Conservation (phyloP, 306 rosid genomes). For the Lathyrus oleraceus region DNA sequence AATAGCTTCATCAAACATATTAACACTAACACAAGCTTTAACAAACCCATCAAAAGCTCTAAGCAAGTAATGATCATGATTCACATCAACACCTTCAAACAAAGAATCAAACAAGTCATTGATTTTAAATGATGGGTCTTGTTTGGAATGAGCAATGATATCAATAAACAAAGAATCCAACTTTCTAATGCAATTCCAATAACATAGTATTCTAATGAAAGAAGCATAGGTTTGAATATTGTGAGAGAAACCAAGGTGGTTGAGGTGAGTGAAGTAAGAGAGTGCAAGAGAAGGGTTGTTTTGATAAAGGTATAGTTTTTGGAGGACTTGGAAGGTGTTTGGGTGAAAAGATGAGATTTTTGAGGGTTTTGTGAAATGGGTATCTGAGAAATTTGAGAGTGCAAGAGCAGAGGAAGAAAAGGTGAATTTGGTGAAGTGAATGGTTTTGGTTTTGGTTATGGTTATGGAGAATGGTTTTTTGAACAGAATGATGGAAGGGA, state of each 20-base stretch:
- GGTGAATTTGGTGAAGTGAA: background rate
- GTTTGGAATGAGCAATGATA: conserved; percentile 41
- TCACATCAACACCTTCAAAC: conserved; percentile 35
- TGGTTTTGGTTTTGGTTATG: background rate
- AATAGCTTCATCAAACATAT: conserved; percentile 70
- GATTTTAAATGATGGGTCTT: conserved; percentile 36
- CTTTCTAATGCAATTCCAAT: conserved; percentile 51
- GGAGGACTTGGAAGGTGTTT: conserved; percentile 41
- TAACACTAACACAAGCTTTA: conserved; percentile 58
- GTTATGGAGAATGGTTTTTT: background rate
- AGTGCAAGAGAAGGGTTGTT: conserved; percentile 55
- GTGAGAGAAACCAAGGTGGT: conserved; percentile 49
- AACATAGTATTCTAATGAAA: conserved; percentile 58
- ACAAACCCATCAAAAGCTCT: conserved; percentile 60
- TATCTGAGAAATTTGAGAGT: conserved; percentile 11
- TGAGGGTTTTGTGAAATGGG: background rate
- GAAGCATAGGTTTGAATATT: conserved; percentile 52
- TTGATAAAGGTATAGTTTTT: conserved; percentile 40
- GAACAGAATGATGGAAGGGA: conserved; percentile 4
- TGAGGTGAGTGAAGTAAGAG: conserved; percentile 49
- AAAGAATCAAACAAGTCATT: conserved; percentile 49
- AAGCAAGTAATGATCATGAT: conserved; percentile 8
- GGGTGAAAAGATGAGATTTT: background rate
- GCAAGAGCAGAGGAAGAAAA: conserved; percentile 43
- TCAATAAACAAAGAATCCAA: conserved; percentile 63